phyloP scores from a whole-genome alignment of 805 yeast species.

The Sugiyamaella mastotermitis region DNA sequence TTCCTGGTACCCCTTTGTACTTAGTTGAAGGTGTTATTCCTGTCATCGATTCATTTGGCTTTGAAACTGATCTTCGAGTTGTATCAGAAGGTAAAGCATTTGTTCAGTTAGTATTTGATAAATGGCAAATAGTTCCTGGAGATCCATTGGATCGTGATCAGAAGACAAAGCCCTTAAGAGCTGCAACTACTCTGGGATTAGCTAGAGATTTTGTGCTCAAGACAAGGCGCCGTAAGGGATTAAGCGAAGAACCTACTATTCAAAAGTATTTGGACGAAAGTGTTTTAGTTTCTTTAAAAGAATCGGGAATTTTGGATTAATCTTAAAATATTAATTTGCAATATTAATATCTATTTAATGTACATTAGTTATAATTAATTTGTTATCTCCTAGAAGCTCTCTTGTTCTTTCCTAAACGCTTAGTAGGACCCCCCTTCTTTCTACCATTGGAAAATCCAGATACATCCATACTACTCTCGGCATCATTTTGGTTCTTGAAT shows the following conservation, averaged over 20 bases:
- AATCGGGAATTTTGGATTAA: constrained; percentile 37
- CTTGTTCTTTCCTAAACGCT: constrained; percentile 23
- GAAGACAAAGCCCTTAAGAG: constrained; percentile 60
- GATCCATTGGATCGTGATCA: constrained; percentile 74
- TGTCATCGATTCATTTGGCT: constrained; percentile 83
- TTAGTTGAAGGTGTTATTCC: constrained; percentile 65
- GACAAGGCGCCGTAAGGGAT: constrained; percentile 83
- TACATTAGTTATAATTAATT: background rate
- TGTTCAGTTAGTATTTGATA: constrained; percentile 57
- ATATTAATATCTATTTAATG: constrained; percentile 5
- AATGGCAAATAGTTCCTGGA: constrained; percentile 83
- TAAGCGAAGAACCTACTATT: constrained; percentile 64
- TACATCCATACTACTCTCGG: constrained; percentile 63
- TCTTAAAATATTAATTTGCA: background rate
- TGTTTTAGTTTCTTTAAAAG: constrained; percentile 47
- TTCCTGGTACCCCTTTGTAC: constrained; percentile 69
- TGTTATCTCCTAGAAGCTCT: constrained; percentile 11
- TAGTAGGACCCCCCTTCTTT: constrained; percentile 13
- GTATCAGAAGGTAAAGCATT: constrained; percentile 74
- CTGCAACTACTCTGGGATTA: constrained; percentile 62
- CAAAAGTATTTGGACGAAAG: constrained; percentile 61
- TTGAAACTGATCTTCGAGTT: constrained; percentile 78
- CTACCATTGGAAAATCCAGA: constrained; percentile 45
- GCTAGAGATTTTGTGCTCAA: constrained; percentile 88
- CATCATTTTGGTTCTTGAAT: constrained; percentile 65